A percentile compares a stretch with the other conserved stretches of the same genome.
phyloP scores from a whole-genome alignment of 352 stramenopile species.

The Phytophthora macrochlamydospora region DNA sequence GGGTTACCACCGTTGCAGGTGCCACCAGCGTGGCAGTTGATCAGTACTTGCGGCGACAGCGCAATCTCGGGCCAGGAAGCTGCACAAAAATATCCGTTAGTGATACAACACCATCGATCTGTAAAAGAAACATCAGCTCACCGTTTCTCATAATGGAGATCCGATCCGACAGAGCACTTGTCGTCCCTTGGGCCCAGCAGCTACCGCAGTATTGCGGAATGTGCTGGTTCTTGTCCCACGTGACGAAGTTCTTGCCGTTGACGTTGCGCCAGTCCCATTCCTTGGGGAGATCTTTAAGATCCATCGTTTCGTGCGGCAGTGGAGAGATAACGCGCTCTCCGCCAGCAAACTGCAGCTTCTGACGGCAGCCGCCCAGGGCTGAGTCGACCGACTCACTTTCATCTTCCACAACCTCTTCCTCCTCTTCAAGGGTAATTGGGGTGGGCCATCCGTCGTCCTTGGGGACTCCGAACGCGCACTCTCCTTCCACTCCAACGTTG shows the following conservation, averaged over 20 bases:
- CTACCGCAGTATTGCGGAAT: constrained; percentile 95
- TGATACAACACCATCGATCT: constrained; percentile 1
- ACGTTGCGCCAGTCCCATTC: constrained; percentile 96
- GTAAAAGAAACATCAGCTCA: constrained; percentile 21
- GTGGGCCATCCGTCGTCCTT: too few relatives aligned
- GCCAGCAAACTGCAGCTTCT: constrained; percentile 65
- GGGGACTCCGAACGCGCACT: constrained; percentile 87
- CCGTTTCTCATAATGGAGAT: constrained; percentile 91
- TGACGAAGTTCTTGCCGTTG: constrained; percentile 94
- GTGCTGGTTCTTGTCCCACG: constrained; percentile 99
- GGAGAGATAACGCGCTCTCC: constrained; percentile 76
- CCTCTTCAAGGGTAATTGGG: too few relatives aligned
- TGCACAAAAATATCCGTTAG: constrained; percentile 18
- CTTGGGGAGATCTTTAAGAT: constrained; percentile 85
- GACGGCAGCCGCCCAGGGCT: constrained; percentile 47
- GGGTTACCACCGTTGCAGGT: constrained; percentile 84
- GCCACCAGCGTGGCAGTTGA: constrained; percentile 84
- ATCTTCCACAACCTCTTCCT: too few relatives aligned
- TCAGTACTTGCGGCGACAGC: constrained; percentile 79
- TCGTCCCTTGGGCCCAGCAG: constrained; percentile 92
- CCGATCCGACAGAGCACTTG: constrained; percentile 89
- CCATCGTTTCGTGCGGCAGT: constrained; percentile 78
- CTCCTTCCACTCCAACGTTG: constrained; percentile 93
- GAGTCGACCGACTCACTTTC: too few relatives aligned
- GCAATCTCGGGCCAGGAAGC: constrained; percentile 85